Conservation (phyloP, 2,329 filamentous ascomycete genomes). For the Oidium heveae region DNA sequence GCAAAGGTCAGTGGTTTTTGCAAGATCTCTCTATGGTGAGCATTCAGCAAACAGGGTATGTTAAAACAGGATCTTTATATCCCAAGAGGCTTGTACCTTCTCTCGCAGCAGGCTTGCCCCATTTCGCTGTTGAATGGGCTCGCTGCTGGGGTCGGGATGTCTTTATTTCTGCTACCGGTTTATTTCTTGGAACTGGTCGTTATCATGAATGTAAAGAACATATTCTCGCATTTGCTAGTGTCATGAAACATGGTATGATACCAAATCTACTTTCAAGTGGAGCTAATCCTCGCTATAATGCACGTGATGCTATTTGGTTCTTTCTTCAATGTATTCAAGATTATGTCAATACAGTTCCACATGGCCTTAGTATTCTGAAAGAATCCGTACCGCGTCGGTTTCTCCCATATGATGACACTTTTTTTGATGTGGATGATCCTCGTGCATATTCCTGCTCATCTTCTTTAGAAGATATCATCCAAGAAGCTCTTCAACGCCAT, state of each 20-base stretch:
- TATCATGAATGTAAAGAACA: constrained; percentile 81
- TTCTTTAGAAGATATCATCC: constrained; percentile 68
- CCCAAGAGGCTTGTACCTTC: constrained; percentile 64
- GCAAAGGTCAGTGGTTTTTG: constrained; percentile 65
- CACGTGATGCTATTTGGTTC: constrained; percentile 93
- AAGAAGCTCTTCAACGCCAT: constrained; percentile 81
- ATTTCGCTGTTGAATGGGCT: constrained; percentile 85
- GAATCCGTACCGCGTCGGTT: constrained; percentile 65
- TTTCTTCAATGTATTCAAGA: constrained; percentile 92
- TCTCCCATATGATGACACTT: constrained; percentile 84
- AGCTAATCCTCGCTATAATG: constrained; percentile 74
- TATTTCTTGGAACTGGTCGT: constrained; percentile 76
- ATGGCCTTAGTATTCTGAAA: constrained; percentile 48
- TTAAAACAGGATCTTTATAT: constrained; percentile 77
- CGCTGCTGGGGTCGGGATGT: constrained; percentile 94
- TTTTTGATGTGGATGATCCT: constrained; percentile 60
- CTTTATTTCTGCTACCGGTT: constrained; percentile 78
- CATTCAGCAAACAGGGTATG: constrained; percentile 67
- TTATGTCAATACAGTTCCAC: constrained; percentile 57
- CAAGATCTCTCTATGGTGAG: constrained; percentile 79
- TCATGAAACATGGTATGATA: constrained; percentile 95
- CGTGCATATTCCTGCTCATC: constrained; percentile 69
- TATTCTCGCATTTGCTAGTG: constrained; percentile 80
- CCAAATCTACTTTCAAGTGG: constrained; percentile 80
- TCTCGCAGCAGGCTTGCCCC: constrained; percentile 74